Evolutionary conservation across 73 alveolate genomes (phyloP).

Genomic region (Symbiodinium natans): DNA sequence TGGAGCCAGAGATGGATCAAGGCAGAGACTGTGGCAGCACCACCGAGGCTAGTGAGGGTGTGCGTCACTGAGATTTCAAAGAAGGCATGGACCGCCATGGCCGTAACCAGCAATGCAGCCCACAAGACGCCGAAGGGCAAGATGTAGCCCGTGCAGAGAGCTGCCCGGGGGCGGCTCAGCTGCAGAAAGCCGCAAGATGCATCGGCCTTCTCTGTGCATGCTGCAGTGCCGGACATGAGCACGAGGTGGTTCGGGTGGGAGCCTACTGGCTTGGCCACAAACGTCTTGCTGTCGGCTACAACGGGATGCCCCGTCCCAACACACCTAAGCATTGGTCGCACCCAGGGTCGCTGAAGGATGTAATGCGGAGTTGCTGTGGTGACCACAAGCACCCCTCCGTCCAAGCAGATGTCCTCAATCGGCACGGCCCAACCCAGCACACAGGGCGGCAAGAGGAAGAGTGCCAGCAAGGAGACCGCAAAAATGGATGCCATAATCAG

Average conservation of each 20-base stretch:
- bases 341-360: background rate
- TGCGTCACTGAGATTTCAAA: background rate
- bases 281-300: background rate
- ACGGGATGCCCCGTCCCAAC: background rate
- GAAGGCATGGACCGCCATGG: background rate
- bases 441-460: background rate
- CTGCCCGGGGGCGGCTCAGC: background rate
- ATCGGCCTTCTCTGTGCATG: background rate
- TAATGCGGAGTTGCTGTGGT: slow-evolving; percentile 1
- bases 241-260: background rate
- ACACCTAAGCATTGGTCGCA: background rate
- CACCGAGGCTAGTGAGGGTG: background rate
- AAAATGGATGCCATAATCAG: background rate
- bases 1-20: no score
- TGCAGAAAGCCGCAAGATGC: slow-evolving; percentile 5
- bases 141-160: background rate
- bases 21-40: no score
- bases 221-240: background rate
- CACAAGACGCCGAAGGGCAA: background rate
- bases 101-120: background rate
- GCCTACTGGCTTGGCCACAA: background rate
- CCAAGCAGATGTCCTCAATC: background rate
- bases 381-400: background rate
- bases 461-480: background rate
- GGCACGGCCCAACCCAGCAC: slow-evolving; percentile 5